Percentiles rank a stretch among this genome's conserved stretches.
phyloP scores from a whole-genome alignment of 2,329 filamentous ascomycete species.

The Beauveria varroae region DNA sequence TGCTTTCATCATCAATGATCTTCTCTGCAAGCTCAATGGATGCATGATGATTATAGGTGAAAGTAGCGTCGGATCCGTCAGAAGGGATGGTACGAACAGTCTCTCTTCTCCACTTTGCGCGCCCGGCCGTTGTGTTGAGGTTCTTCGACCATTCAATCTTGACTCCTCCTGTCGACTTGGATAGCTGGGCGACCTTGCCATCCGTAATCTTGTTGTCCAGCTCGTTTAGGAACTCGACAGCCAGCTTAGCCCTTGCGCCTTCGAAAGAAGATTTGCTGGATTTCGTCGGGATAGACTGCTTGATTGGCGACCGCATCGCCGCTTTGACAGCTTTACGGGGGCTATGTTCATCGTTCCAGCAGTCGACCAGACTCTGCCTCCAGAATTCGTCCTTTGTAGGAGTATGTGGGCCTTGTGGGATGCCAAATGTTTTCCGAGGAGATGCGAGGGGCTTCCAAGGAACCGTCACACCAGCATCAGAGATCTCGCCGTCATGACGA shows the following conservation, averaged over 20 bases:
- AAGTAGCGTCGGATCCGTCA: conserved; percentile 19
- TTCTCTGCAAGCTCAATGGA: conserved; percentile 84
- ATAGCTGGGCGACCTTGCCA: conserved; percentile 50
- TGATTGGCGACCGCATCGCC: conserved; percentile 19
- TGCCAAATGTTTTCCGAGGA: conserved; percentile 26
- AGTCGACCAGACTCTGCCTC: conserved; percentile 50
- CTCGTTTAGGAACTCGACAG: conserved; percentile 55
- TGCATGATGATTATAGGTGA: conserved; percentile 51
- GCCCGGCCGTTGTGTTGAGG: conserved; percentile 72
- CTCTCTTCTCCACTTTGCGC: conserved; percentile 64
- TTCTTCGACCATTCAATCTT: conserved; percentile 67
- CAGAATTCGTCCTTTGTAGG: conserved; percentile 52
- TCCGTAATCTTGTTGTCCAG: conserved; percentile 60
- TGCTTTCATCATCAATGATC: conserved; percentile 69
- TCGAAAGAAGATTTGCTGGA: conserved; percentile 53
- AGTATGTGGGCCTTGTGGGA: conserved; percentile 47
- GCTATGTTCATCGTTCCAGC: conserved; percentile 57
- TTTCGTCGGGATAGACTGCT: conserved; percentile 29
- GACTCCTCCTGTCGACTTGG: conserved; percentile 60
- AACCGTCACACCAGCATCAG: background rate
- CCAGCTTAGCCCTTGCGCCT: conserved; percentile 52
- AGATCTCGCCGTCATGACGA: background rate
- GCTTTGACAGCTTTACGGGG: conserved; percentile 35
- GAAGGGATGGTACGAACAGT: conserved; percentile 31
- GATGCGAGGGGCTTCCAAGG: conserved; percentile 19